phyloP scores from a whole-genome alignment of 345 rosid species.

The Eucalyptus decipiens region DNA sequence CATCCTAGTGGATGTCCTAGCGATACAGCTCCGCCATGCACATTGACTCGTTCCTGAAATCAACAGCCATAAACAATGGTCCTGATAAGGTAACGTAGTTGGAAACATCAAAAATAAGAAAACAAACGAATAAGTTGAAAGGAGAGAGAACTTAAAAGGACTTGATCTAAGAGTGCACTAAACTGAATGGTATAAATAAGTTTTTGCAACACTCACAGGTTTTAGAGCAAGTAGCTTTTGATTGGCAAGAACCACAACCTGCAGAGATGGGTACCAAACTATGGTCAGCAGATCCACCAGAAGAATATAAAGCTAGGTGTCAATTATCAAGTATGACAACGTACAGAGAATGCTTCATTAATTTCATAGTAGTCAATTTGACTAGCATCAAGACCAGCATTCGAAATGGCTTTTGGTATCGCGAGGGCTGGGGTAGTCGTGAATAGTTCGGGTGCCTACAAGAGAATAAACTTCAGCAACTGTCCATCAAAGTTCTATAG shows the following conservation, averaged over 20 bases:
- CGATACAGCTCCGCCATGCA: constrained; percentile 88
- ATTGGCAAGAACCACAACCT: constrained; percentile 90
- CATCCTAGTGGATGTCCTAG: constrained; percentile 97
- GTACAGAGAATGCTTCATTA: constrained; percentile 93
- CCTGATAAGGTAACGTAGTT: not conserved
- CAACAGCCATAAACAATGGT: not conserved
- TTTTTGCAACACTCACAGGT: constrained; percentile 47
- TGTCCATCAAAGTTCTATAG: not conserved
- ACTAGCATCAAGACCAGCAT: constrained; percentile 72
- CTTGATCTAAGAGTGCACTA: not conserved
- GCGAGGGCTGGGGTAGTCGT: constrained; percentile 90
- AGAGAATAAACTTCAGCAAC: constrained; percentile 1
- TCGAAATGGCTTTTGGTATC: constrained; percentile 80
- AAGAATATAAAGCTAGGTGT: not conserved
- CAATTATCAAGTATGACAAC: not conserved
- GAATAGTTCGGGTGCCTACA: constrained; percentile 80
- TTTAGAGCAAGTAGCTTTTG: constrained; percentile 65
- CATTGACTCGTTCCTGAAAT: constrained; percentile 65
- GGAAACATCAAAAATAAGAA: not conserved
- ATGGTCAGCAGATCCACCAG: not conserved
- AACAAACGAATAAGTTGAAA: not conserved
- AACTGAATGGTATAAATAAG: not conserved
- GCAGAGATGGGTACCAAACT: not conserved
- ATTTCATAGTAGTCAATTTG: constrained; percentile 90
- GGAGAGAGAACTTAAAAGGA: not conserved